Base-by-base conservation (phyloP, 2,329 filamentous ascomycete genomes). In the Fusarium sulawesiense region DNA sequence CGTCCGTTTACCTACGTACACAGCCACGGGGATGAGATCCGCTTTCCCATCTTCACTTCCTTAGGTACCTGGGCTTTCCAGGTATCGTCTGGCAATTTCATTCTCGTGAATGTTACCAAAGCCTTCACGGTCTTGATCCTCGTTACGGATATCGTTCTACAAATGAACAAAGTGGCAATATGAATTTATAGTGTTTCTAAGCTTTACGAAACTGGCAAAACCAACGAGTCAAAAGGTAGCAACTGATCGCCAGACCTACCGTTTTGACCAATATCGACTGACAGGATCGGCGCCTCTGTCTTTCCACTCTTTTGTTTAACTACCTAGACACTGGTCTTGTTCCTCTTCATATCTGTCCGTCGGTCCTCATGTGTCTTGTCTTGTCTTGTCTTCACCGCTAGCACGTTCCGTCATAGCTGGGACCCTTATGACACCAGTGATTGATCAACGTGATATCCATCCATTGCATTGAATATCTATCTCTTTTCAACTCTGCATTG, bases 21-120 rank as follows among this genome's bases (percentile, higher is more conserved):
- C 68, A 71, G 68, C 68, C 68, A 70, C 64, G 27, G 64, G 67
- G 68, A 51, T 34, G 40, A 51, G 68, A 53, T 56, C 67, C 67
- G 64, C 64, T 59, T 30, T 45, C 51, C 56, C 64, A 23, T 60
- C 29, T 37, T 40, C 16, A 51, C 29, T 30, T 49, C 49, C 18
- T n/a, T 18, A 29, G 29, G 29, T 29, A n/a, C 18, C 10, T 37
- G 18, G 34, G 34, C 34, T 37, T 18, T 37, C 34, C 34, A n/a
- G 20, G 32, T 30, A 56, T 30, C 40, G 32, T 18, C 34, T 41
- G 13, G 48, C 44, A 58, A 64, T 64, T 61, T 50, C 21, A 32
- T 64, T 64, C 49, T 64, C 59, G 18, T 64, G 59, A 21, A 42
- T 44, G 18, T 37, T 37, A 37, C 10, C 34, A 37, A 37, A 12